phyloP scores from a whole-genome alignment of 2,329 filamentous ascomycete genomes.

The Monilinia polystroma region DNA sequence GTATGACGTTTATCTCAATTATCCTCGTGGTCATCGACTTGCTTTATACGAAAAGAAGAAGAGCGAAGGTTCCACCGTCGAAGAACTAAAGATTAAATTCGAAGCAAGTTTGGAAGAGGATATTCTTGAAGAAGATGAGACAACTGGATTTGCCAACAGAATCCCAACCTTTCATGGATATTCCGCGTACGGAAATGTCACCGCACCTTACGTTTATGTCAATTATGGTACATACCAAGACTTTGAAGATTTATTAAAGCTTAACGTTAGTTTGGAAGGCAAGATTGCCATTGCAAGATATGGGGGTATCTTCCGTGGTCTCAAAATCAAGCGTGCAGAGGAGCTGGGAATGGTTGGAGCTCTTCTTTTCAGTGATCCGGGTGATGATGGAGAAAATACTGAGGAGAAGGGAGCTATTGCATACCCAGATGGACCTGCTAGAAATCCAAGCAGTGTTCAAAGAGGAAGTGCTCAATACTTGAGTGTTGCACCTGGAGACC shows the following conservation, averaged over 20 bases:
- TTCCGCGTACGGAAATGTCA: constrained; percentile 88
- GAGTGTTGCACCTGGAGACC: constrained; percentile 68
- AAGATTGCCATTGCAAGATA: constrained; percentile 89
- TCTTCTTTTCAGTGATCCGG: constrained; percentile 83
- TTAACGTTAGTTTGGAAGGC: constrained; percentile 72
- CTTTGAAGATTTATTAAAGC: constrained; percentile 75
- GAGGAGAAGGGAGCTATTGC: constrained; percentile 75
- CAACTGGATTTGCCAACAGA: constrained; percentile 67
- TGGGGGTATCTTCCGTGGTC: constrained; percentile 79
- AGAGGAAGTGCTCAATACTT: constrained; percentile 83
- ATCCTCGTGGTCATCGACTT: constrained; percentile 68
- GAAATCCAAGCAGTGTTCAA: constrained; percentile 86
- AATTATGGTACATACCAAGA: constrained; percentile 89
- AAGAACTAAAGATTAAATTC: constrained; percentile 66
- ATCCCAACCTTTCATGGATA: constrained; percentile 95
- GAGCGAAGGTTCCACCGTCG: constrained; percentile 42
- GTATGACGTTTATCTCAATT: constrained; percentile 78
- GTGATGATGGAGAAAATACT: constrained; percentile 79
- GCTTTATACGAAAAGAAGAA: constrained; percentile 58
- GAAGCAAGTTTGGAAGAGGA: constrained; percentile 83
- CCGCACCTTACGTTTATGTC: constrained; percentile 80
- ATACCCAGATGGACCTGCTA: constrained; percentile 84
- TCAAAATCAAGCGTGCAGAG: constrained; percentile 91
- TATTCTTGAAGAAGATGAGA: constrained; percentile 77
- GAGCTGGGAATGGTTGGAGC: constrained; percentile 86